These are phyloP conservation scores for Stereocaulon alpinum DNA, from an alignment of 495 filamentous ascomycete genomes.

Conservation along the genomic window DNA sequence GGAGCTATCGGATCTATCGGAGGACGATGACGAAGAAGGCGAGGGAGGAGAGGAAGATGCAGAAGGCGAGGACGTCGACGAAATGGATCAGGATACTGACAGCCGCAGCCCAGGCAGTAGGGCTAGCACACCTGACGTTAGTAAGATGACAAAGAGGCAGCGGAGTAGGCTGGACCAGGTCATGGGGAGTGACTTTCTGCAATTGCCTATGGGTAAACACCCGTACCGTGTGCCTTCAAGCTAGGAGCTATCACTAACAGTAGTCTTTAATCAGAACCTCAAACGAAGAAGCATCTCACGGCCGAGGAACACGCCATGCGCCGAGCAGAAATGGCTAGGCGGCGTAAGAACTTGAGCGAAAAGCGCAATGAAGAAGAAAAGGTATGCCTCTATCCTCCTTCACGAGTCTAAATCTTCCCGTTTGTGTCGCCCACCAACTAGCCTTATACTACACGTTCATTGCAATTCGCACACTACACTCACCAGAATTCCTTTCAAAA, in stretches of 20 bases:
- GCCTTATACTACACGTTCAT: background rate
- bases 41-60: conserved; percentile 47
- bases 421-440: background rate
- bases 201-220: conserved; percentile 67
- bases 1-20: conserved; percentile 37
- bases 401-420: background rate
- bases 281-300: conserved; percentile 85
- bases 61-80: conserved; percentile 34
- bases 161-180: conserved; percentile 60
- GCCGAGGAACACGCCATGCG: conserved; percentile 94
- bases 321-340: conserved; percentile 88
- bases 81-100: conserved; percentile 58
- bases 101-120: conserved; percentile 45
- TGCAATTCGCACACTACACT: too few species aligned
- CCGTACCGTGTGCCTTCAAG: background rate
- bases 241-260: conserved; percentile 16
- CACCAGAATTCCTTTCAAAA: too few species aligned
- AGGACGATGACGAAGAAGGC: conserved; percentile 42
- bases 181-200: conserved; percentile 61
- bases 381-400: conserved; percentile 37
- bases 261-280: conserved; percentile 52
- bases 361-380: conserved; percentile 99
- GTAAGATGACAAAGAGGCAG: conserved; percentile 83
- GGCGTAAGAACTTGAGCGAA: conserved; percentile 91
- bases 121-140: conserved; percentile 64